phyloP scores from a whole-genome alignment of 768 basidiomycete genomes.

The Chalciporus chontae region DNA sequence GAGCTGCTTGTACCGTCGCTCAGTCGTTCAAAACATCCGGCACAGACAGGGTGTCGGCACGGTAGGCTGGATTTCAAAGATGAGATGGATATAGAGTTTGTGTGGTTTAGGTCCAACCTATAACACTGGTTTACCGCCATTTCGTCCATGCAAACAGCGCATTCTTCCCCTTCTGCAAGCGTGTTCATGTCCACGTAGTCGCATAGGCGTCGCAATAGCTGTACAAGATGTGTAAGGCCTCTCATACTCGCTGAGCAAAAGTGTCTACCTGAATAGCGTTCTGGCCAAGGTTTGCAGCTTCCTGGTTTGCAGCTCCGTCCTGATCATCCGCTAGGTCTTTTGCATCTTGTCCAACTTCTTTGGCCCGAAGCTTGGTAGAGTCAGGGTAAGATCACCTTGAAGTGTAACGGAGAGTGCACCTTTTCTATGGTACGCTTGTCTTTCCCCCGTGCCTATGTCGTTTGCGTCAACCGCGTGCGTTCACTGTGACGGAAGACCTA shows the following conservation, averaged over 20 bases:
- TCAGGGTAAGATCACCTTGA: neutral
- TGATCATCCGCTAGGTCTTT: slow-evolving; percentile 8
- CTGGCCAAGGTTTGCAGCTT: slow-evolving; percentile 6
- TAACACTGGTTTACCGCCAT: slow-evolving; percentile 17
- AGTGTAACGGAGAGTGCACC: neutral
- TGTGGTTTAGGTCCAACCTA: slow-evolving; percentile 9
- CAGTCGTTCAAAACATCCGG: slow-evolving; percentile 11
- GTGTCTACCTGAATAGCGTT: slow-evolving; percentile 6
- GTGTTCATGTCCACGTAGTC: slow-evolving; percentile 21
- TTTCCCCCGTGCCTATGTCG: slow-evolving; percentile 8
- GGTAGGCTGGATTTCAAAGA: slow-evolving; percentile 3
- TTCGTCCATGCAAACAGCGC: slow-evolving; percentile 16
- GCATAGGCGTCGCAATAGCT: slow-evolving; percentile 16
- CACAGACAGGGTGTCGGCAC: slow-evolving; percentile 18
- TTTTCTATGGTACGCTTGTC: slow-evolving; percentile 16
- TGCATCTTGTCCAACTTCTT: slow-evolving; percentile 15
- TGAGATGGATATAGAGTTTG: neutral
- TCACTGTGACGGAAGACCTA: neutral
- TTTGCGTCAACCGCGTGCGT: neutral
- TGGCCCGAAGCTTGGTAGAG: slow-evolving; percentile 11
- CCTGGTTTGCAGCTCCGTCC: neutral
- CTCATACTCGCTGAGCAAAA: neutral
- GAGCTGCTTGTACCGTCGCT: neutral
- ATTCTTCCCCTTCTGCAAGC: slow-evolving; percentile 20
- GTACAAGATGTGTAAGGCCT: neutral